Conservation (phyloP, 345 rosid species). For the Psidium guajava region DNA sequence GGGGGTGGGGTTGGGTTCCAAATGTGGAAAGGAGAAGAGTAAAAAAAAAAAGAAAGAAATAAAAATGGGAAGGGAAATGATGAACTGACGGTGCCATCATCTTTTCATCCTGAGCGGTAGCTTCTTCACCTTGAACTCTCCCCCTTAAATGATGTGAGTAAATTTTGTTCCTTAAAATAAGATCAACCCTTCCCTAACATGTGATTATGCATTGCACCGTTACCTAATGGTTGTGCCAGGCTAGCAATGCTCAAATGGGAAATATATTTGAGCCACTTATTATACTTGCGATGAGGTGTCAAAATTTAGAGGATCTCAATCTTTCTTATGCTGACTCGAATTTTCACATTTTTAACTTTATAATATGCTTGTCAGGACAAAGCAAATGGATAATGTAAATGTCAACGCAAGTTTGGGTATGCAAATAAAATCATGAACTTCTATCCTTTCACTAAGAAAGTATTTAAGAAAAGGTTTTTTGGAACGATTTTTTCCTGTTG, state of each 20-base stretch:
- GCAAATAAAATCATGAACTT: neutral
- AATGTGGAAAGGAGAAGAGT: too few species aligned
- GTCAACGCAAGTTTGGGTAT: neutral
- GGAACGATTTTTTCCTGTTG: neutral
- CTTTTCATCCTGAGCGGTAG: too few species aligned
- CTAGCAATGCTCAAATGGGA: neutral
- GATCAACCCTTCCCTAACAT: too few species aligned
- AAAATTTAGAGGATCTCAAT: neutral
- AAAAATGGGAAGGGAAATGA: too few species aligned
- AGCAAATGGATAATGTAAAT: neutral
- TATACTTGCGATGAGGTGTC: neutral
- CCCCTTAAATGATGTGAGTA: too few species aligned
- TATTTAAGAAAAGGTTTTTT: neutral
- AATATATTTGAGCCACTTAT: neutral
- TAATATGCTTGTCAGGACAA: neutral
- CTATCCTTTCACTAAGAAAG: neutral
- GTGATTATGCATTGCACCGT: too few species aligned
- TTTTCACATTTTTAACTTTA: neutral
- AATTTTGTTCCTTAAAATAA: too few species aligned
- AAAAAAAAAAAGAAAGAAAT: too few species aligned
- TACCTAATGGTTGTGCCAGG: too few species aligned
- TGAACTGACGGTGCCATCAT: too few species aligned
- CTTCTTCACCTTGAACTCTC: too few species aligned
- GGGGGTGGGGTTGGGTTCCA: too few species aligned
- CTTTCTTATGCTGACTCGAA: neutral